Base-by-base conservation (phyloP, 305 asterid genomes). In the Petunia hybrid region DNA sequence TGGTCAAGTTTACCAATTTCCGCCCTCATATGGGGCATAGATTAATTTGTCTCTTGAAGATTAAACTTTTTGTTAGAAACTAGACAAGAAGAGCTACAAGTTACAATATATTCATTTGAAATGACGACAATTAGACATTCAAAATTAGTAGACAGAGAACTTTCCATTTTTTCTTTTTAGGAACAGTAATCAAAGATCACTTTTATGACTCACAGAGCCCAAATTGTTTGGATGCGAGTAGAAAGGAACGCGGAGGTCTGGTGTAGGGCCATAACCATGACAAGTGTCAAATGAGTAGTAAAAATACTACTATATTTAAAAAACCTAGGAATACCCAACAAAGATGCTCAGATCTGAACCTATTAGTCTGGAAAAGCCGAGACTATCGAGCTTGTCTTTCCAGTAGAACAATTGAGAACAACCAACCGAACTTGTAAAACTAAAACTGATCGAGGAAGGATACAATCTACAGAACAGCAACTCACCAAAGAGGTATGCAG, bases 311-410 rank as follows among this genome's bases (percentile, higher is more conserved):
- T 51, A 71, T 35, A 22, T 73, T 73, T 12, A 12, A 13, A 7
- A 73, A 8, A 73, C 51, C 78, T 51, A 14, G 51, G 46, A 73
- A 73, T 35, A 36, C 46, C 35, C 35, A 35, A 73, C 62, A 51
- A 38, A 48, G 78, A 51, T 73, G 46, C 63, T 73, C 45, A 53
- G 78, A 51, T 45, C 41, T 73, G 78, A 73, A 36, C 36, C 78
- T 51, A 51, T 36, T 46, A 55, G 48, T 73, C 46, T 35, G 78
- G 63, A 73, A 73, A 48, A 48, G 43, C 43, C 12, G 77, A 71
- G 62, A 71, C 62, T 46, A 71, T 46, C 61, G 48, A 48, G 77
- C 35, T 73, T 51, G 46, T 35, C 78, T 48, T 73, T 48, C 78
- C 14, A 2, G 78, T 48, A 35, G 62, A 73, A 48, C 62, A 71